Base-by-base conservation (phyloP, 176 grass and related monocot genomes). In the Cymbopogon citratus region DNA sequence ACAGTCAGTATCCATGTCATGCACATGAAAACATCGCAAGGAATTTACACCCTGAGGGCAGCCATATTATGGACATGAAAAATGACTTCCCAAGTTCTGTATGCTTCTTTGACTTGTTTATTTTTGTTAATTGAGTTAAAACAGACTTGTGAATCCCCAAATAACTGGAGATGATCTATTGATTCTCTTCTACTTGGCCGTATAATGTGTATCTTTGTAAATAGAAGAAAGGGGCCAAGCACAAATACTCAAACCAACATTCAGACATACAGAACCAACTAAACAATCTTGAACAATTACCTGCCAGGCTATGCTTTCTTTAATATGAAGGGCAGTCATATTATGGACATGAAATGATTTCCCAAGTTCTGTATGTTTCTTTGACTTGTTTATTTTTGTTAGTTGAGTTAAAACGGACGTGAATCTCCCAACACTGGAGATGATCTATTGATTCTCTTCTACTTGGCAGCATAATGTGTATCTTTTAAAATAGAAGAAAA, bases 121-220 rank as follows among this genome's bases (percentile, higher is more conserved):
- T 70, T 82, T 70, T 87, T 27, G 12, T 68, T 86, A 39, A 25
- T 41, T 74, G 57, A 29, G 26, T 80, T 54, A 75, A 23, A 71
- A 54, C 5, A 64, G 0, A 66, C 29, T 39, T 4, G n/a, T 60
- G 12, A 63, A 31, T 72, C 43, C 41, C 54, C 7, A n/a, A 70
- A 51, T 40, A 63, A 49, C 27, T 71, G 27, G n/a, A 57, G 21
- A 49, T 79, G 25, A 3, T 28, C 10, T 44, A 7, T 8, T 73
- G 21, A n/a, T 56, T 56, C 52, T 56, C 54, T 59, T 59, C 54
- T 0, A 24, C n/a, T 59, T 59, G 54, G 54, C 54, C 23, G 54
- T 9, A 23, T 59, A 59, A 57, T 23, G 54, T 24, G n/a, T 23
- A 59, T 59, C 54, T 59, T 59, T 24, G n/a, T 59, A 23, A 24